These are phyloP conservation scores for Lenzites betulinus DNA, from an alignment of 768 basidiomycete genomes.

Conservation along the genomic window DNA sequence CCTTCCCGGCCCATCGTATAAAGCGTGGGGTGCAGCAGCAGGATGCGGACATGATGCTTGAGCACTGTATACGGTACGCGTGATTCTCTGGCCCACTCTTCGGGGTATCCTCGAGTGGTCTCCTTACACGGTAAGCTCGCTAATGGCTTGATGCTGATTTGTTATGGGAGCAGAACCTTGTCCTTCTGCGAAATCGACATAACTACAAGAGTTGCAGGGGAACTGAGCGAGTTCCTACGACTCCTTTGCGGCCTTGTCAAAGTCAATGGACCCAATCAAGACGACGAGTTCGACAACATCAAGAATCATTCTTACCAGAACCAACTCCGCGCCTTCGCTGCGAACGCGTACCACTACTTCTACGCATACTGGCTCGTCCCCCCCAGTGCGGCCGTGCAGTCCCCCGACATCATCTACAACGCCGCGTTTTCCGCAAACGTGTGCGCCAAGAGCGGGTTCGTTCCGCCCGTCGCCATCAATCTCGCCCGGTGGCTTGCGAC, in stretches of 20 bases:
- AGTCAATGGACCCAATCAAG: neutral
- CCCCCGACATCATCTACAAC: neutral
- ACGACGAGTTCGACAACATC: neutral
- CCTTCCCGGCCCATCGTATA: neutral
- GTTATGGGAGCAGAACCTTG: neutral
- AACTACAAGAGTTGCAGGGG: neutral
- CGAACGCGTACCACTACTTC: constrained; percentile 2
- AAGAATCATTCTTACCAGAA: neutral
- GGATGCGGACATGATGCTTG: constrained; percentile 6
- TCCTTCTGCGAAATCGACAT: neutral
- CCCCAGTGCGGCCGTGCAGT: neutral
- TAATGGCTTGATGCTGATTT: too few relatives aligned
- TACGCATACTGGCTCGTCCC: neutral
- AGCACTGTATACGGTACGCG: constrained; percentile 1
- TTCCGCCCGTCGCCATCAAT: neutral
- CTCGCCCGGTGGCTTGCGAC: constrained; percentile 7
- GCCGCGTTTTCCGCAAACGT: neutral
- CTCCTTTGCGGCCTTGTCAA: neutral
- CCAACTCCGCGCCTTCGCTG: constrained; percentile 1
- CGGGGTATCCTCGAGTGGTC: too few relatives aligned
- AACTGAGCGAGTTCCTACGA: neutral
- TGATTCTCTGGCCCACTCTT: too few relatives aligned
- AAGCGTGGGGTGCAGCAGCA: neutral
- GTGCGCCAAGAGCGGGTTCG: neutral
- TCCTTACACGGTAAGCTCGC: too few relatives aligned